phyloP scores from a whole-genome alignment of 2,329 filamentous ascomycete species.

The Grosmannia clavigera region DNA sequence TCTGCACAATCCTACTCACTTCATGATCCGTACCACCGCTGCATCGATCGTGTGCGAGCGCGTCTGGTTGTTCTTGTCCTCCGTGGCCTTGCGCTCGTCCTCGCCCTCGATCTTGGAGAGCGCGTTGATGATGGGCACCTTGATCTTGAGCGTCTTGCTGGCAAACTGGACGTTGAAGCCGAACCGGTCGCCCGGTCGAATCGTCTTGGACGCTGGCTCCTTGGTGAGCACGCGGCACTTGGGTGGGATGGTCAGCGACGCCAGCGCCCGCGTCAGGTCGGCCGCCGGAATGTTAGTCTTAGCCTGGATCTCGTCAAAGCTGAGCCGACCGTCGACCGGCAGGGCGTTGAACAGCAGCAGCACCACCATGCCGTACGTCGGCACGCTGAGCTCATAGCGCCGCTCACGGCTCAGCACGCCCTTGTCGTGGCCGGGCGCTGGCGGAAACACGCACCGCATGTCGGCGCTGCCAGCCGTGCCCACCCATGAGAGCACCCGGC shows the following conservation, averaged over 20 bases:
- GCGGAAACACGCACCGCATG: conserved; percentile 66
- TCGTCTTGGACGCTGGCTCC: conserved; percentile 63
- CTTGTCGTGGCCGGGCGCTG: conserved; percentile 57
- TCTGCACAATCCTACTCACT: conserved; percentile 39
- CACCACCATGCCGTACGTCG: conserved; percentile 86
- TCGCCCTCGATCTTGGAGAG: conserved; percentile 75
- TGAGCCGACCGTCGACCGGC: conserved; percentile 25
- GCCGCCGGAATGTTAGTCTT: conserved; percentile 63
- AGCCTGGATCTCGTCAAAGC: conserved; percentile 69
- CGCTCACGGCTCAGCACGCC: conserved; percentile 48
- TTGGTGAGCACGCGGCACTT: conserved; percentile 76
- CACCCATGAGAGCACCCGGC: conserved; percentile 77
- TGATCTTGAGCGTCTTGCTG: conserved; percentile 76
- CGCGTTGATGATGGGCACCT: conserved; percentile 71
- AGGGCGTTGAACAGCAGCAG: conserved; percentile 82
- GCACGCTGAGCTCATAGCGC: conserved; percentile 81
- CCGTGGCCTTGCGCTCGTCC: conserved; percentile 55
- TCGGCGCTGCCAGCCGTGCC: conserved; percentile 66
- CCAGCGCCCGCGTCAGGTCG: conserved; percentile 67
- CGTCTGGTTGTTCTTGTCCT: conserved; percentile 63
- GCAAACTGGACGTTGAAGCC: conserved; percentile 70
- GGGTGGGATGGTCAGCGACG: conserved; percentile 68
- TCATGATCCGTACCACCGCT: conserved; percentile 73
- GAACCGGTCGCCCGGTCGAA: conserved; percentile 68
- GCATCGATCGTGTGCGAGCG: conserved; percentile 62